Base-by-base conservation (phyloP, 306 rosid genomes). In the Vigna angularis region DNA sequence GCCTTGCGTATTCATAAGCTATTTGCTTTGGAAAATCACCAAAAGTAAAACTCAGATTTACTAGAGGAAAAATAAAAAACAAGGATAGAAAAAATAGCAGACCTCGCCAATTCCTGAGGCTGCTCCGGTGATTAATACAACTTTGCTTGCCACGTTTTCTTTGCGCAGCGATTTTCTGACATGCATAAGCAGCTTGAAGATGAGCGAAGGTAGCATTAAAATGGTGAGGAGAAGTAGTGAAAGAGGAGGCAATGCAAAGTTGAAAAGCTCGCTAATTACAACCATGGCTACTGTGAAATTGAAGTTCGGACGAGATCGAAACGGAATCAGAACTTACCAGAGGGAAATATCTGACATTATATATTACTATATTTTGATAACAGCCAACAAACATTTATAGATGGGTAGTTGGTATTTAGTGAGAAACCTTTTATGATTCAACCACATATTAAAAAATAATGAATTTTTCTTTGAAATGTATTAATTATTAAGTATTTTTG, bases 1-100 rank as follows among this genome's bases (percentile, higher is more conserved):
- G 83, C 72, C 66, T 85, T 0, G 83, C 96, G 76, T 94, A 91
- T 79, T 90, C 98, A 48, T 91, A 94, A n/a, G 96, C 97, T 44
- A 81, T 7, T 85, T 81, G 75, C 88, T 85, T 80, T 71, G 40
- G 3, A 50, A 74, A 7, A 7, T 5, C 50, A 16, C 24, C 1
- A 9, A 38, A 38, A 38, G 9, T 30, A 30, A 30, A 30, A 30
- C 32, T 30, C 32, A 30, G 4, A 30, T 30, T 30, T 30, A 30
- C 34, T 4, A 30, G 34, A 30, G 34, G 0, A 30, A 30, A 30
- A 30, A 26, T 26, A 26, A n/a, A n/a, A n/a, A n/a, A n/a, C 10
- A 40, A 40, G 10, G 10, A 8, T 8, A 40, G 3, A 26, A 26
- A 26, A 26, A 42, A 2, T 8, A 20, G 15, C 12, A 16, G 68